phyloP scores from a whole-genome alignment of 1,139 yeast species.

The Yamadazyma oceani region DNA sequence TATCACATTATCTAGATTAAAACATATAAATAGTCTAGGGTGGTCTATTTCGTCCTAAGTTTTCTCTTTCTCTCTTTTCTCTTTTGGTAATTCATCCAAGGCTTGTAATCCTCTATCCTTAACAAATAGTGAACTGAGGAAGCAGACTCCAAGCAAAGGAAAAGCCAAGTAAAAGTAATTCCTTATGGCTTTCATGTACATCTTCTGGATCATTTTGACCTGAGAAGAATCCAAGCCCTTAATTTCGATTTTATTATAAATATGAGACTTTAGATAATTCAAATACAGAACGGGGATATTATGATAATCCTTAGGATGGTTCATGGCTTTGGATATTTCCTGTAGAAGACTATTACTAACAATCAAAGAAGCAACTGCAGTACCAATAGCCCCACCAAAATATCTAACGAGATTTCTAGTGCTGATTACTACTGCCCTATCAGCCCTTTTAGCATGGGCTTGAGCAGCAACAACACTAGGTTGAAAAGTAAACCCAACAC shows the following conservation, averaged over 20 bases:
- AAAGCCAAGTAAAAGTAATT: constrained; percentile 41
- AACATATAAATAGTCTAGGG: too few relatives aligned
- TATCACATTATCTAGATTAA: too few relatives aligned
- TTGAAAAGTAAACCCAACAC: constrained; percentile 34
- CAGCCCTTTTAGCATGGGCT: constrained; percentile 50
- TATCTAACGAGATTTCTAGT: constrained; percentile 53
- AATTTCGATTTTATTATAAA: constrained; percentile 33
- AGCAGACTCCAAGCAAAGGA: constrained; percentile 44
- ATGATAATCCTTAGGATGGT: constrained; percentile 7
- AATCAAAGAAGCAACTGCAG: constrained; percentile 26
- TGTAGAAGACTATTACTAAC: constrained; percentile 19
- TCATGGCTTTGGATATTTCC: constrained; percentile 11
- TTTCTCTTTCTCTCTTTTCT: constrained; percentile 3
- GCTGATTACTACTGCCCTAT: constrained; percentile 57
- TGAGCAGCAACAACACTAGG: constrained; percentile 54
- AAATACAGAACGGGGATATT: constrained; percentile 20
- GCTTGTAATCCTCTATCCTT: constrained; percentile 30
- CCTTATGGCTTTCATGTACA: constrained; percentile 38
- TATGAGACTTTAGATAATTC: constrained; percentile 25
- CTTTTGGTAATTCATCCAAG: constrained; percentile 32
- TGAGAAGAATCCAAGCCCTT: constrained; percentile 25
- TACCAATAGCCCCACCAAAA: constrained; percentile 53
- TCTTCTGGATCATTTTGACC: constrained; percentile 22
- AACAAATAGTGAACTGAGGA: constrained; percentile 34
- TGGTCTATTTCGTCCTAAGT: too few relatives aligned